Evolutionary conservation across 2,329 filamentous ascomycete species (phyloP).

Genomic region (Trichoderma harzianum): DNA sequence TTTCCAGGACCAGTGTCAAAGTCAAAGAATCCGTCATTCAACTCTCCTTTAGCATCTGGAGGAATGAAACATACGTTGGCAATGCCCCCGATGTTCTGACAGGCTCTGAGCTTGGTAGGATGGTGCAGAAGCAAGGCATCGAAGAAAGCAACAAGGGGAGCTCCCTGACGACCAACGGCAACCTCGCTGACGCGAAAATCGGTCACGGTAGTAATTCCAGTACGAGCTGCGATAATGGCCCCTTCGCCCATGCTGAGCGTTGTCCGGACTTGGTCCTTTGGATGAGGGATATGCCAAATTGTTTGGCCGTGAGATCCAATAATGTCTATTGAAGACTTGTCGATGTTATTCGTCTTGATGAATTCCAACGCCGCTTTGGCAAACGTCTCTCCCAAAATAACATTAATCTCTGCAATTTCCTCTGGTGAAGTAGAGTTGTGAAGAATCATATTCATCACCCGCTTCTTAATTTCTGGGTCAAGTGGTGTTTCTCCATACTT

Average conservation of each 20-base stretch:
- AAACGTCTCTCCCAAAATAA: constrained; percentile 18
- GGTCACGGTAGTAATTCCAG: constrained; percentile 48
- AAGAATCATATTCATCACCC: constrained; percentile 19
- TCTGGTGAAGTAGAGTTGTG: constrained; percentile 15
- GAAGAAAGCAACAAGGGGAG: constrained; percentile 49
- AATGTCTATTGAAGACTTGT: constrained; percentile 42
- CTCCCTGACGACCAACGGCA: constrained; percentile 45
- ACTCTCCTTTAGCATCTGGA: constrained; percentile 2
- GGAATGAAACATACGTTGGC: constrained; percentile 50
- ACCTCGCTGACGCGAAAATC: constrained; percentile 49
- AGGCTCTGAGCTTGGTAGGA: constrained; percentile 46
- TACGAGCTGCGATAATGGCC: constrained; percentile 49
- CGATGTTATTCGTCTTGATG: constrained; percentile 15
- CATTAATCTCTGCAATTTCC: constrained; percentile 18
- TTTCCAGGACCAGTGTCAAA: constrained; percentile 50
- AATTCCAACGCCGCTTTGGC: constrained; percentile 16
- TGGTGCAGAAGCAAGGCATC: constrained; percentile 48
- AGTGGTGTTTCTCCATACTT: constrained; percentile 20
- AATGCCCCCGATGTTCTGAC: constrained; percentile 54
- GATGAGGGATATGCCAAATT: constrained; percentile 54
- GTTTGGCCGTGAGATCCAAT: constrained; percentile 58
- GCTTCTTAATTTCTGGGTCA: constrained; percentile 8
- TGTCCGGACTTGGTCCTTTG: constrained; percentile 42
- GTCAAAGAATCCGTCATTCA: constrained; percentile 28
- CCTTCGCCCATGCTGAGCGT: constrained; percentile 57